These are phyloP conservation scores for Cruciata laevipes DNA, from an alignment of 257 asterid species.

Conservation along the genomic window DNA sequence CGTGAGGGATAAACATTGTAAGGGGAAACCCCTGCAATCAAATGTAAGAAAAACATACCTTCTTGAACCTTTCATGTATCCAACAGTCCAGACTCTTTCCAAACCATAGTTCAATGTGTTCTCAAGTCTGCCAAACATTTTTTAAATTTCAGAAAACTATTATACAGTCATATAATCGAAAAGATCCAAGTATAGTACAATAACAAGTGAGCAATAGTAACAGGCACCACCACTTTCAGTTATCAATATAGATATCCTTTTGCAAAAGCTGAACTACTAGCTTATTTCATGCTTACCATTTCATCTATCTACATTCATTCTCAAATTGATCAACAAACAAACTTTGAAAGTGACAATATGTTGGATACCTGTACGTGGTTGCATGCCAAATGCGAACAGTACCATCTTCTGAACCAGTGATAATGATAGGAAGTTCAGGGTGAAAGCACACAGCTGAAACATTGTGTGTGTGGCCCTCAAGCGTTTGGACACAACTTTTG, in stretches of 20 bases:
- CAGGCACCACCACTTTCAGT: too few relatives aligned
- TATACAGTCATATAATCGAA: neutral
- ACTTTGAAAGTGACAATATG: conserved; percentile 13
- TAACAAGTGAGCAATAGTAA: neutral
- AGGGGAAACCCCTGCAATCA: conserved; percentile 6
- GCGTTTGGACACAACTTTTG: conserved; percentile 95
- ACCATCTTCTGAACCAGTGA: conserved; percentile 98
- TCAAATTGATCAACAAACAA: neutral
- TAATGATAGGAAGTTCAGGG: conserved; percentile 96
- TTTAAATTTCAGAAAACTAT: conserved; percentile 1
- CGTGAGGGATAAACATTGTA: neutral
- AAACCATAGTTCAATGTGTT: conserved; percentile 94
- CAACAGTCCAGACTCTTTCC: conserved; percentile 98
- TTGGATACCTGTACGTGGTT: conserved; percentile 83
- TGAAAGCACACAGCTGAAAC: conserved; percentile 99
- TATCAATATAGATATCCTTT: neutral
- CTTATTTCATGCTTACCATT: neutral
- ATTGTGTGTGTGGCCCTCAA: conserved; percentile 98
- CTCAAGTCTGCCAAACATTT: conserved; percentile 60
- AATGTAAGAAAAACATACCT: conserved; percentile 43
- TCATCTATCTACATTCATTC: neutral
- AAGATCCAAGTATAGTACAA: neutral
- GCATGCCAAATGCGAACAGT: conserved; percentile 99
- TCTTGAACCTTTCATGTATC: conserved; percentile 87
- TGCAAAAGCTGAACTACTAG: neutral